These are phyloP conservation scores for Lachnellula suecica DNA, from an alignment of 2,329 filamentous ascomycete genomes.

Conservation along the genomic window DNA sequence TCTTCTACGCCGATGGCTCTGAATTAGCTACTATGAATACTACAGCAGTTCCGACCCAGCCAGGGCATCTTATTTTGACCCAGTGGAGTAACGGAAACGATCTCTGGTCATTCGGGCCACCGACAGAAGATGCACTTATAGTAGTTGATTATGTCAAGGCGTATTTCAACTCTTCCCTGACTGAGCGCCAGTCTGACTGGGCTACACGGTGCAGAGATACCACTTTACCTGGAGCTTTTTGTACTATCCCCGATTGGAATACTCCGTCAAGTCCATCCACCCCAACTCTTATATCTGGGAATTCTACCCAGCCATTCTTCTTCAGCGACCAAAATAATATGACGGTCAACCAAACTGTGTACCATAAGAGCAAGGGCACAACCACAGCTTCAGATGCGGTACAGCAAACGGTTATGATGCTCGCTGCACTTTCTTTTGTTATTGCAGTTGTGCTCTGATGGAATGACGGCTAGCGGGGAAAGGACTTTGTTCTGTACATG, in stretches of 20 bases:
- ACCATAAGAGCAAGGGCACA: constrained; percentile 20
- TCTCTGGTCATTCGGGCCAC: constrained; percentile 71
- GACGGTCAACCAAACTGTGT: constrained; percentile 48
- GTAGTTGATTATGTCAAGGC: constrained; percentile 71
- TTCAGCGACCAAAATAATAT: constrained; percentile 47
- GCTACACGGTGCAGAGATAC: constrained; percentile 41
- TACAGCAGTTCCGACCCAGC: constrained; percentile 53
- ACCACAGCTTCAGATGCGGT: background rate
- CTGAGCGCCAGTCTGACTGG: constrained; percentile 37
- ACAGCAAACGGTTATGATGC: background rate
- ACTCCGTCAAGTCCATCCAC: constrained; percentile 31
- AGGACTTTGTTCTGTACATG: background rate
- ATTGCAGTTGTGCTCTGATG: background rate
- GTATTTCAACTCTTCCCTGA: constrained; percentile 72
- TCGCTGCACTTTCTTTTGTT: background rate
- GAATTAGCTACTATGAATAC: constrained; percentile 57
- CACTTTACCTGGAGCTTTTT: constrained; percentile 40
- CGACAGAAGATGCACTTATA: constrained; percentile 58
- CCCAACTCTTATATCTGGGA: constrained; percentile 11
- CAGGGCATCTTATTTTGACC: constrained; percentile 68
- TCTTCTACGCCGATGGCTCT: constrained; percentile 67
- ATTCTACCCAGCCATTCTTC: constrained; percentile 43
- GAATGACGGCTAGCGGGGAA: background rate
- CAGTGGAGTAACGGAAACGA: constrained; percentile 79
- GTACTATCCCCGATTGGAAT: constrained; percentile 48